phyloP scores from a whole-genome alignment of 257 asterid genomes.

The Solanum boliviense region DNA sequence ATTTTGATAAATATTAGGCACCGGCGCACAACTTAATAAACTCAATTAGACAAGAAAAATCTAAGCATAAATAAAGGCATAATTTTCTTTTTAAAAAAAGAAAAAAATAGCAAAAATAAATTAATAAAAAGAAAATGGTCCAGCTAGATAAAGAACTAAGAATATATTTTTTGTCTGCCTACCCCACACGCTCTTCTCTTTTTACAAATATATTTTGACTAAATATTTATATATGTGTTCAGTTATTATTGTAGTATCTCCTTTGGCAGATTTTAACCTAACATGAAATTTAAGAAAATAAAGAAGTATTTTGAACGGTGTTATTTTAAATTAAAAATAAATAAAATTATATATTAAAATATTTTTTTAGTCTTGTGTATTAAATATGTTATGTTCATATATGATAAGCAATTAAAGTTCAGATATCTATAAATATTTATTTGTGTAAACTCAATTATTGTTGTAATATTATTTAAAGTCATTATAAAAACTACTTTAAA shows the following conservation, averaged over 20 bases:
- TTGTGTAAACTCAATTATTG: neutral
- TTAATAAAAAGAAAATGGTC: neutral
- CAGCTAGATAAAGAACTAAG: neutral
- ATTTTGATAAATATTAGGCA: neutral
- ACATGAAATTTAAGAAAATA: too few species aligned
- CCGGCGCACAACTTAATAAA: neutral
- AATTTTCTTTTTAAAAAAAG: neutral
- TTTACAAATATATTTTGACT: neutral
- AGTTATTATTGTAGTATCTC: neutral
- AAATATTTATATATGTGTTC: neutral
- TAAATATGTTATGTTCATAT: neutral
- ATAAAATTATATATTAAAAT: neutral
- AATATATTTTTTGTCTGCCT: neutral
- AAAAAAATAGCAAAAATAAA: neutral
- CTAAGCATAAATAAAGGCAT: neutral
- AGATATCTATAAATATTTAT: neutral
- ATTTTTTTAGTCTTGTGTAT: neutral
- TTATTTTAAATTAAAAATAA: neutral
- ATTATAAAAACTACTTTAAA: too few species aligned
- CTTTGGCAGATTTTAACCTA: fast-evolving
- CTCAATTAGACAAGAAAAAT: neutral
- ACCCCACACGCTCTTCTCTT: neutral
- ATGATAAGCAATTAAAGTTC: neutral
- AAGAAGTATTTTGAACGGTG: fast-evolving
- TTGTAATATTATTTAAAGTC: neutral